Evolutionary conservation across 345 rosid species (phyloP).

Genomic region (Rhodamnia rubescens): DNA sequence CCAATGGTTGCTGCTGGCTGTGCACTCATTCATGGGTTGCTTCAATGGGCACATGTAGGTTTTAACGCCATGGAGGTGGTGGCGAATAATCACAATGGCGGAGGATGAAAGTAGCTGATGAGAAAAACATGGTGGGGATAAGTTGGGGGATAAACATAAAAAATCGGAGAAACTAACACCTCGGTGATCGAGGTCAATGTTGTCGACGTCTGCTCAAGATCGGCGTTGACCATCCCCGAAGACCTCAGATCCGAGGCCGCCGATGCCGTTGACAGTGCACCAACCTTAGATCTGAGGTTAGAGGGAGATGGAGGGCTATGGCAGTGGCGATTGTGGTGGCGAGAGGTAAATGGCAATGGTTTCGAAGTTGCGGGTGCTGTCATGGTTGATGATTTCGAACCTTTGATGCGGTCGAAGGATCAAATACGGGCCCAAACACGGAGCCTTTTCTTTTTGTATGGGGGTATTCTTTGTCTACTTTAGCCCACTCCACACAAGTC

Average conservation of each 20-base stretch:
- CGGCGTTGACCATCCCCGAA: neutral
- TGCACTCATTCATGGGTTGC: neutral
- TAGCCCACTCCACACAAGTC: fast-evolving
- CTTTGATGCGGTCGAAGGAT: neutral
- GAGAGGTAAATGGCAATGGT: neutral
- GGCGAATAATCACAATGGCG: neutral
- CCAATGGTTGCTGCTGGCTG: neutral
- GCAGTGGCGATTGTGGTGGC: neutral
- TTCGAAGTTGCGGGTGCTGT: neutral
- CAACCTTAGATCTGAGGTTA: neutral
- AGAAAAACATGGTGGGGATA: neutral
- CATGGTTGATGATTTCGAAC: no score
- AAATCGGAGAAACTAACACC: neutral
- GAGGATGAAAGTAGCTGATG: neutral
- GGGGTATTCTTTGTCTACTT: fast-evolving
- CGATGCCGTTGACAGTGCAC: no score
- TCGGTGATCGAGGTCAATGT: neutral
- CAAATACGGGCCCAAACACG: neutral
- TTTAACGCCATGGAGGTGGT: neutral
- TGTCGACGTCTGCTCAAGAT: neutral
- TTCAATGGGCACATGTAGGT: neutral
- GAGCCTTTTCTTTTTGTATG: neutral
- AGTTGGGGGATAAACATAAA: neutral
- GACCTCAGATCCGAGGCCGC: neutral
- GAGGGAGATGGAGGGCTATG: neutral